These are phyloP conservation scores for Penicillium riverlandense DNA, from an alignment of 495 filamentous ascomycete species.

Conservation along the genomic window DNA sequence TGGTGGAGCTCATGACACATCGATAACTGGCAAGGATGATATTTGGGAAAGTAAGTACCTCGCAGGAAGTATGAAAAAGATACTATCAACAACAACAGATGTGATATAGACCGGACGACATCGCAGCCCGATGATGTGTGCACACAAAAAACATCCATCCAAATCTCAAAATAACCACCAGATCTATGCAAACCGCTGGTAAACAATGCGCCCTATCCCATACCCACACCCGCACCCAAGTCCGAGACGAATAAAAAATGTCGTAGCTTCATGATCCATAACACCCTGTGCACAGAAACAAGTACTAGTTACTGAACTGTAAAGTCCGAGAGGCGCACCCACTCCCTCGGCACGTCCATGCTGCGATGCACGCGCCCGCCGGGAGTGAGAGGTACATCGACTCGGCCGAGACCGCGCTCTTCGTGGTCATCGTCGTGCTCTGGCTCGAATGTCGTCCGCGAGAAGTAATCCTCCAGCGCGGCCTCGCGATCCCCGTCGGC, in stretches of 20 bases:
- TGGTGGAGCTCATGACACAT: too few relatives aligned
- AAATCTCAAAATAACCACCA: not conserved
- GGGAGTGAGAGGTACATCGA: constrained; percentile 62
- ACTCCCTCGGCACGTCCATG: constrained; percentile 54
- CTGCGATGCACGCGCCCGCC: constrained; percentile 62
- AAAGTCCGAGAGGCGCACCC: constrained; percentile 44
- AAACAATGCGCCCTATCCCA: constrained; percentile 1
- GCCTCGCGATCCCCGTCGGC: constrained; percentile 71
- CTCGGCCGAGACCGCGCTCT: constrained; percentile 43
- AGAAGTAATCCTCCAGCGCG: constrained; percentile 82
- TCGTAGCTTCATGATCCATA: constrained; percentile 26
- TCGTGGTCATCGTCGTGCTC: constrained; percentile 46
- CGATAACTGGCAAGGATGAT: too few relatives aligned
- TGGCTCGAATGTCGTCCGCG: constrained; percentile 47
- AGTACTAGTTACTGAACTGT: constrained; percentile 11
- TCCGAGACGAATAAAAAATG: constrained; percentile 9
- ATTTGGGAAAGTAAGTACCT: too few relatives aligned
- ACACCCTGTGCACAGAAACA: too few relatives aligned
- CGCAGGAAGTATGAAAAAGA: too few relatives aligned
- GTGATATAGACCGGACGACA: too few relatives aligned
- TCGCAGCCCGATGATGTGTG: too few relatives aligned
- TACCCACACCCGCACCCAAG: not conserved
- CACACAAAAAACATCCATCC: too few relatives aligned
- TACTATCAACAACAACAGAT: too few relatives aligned
- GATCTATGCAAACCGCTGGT: constrained; percentile 6